Percentiles rank a stretch among this genome's conserved stretches.
Conservation (phyloP, 163 green algal genomes). For the Chlamydomonas reinhardtii region DNA sequence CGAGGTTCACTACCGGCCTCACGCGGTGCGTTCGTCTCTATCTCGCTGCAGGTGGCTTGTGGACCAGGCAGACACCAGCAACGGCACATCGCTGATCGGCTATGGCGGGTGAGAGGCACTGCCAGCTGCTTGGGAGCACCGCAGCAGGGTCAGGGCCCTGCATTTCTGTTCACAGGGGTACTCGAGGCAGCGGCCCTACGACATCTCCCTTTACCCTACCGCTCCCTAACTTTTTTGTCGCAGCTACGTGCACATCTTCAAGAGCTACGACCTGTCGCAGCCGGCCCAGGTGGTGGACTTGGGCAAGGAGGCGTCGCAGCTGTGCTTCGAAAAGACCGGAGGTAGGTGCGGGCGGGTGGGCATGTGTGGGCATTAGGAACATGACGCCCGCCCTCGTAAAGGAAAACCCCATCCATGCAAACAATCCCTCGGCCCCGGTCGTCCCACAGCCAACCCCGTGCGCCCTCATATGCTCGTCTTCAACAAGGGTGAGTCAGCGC, state of each 20-base stretch:
- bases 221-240: too few species aligned
- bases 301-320: neutral
- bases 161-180: neutral
- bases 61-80: slow-evolving; percentile 16
- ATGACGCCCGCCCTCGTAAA: neutral
- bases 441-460: neutral
- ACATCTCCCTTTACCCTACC: too few species aligned
- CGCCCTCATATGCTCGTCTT: slow-evolving; percentile 26
- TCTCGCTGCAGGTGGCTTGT: slow-evolving; percentile 6
- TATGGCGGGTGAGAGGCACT: slow-evolving; percentile 9
- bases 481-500: neutral
- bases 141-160: neutral
- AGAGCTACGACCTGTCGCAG: neutral
- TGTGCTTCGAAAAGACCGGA: neutral
- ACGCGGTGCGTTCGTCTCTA: too few species aligned
- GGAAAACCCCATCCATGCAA: neutral
- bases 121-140: too few species aligned
- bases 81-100: slow-evolving; percentile 1
- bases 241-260: slow-evolving; percentile 34
- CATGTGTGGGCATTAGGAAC: neutral
- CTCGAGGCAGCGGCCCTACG: neutral
- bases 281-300: neutral
- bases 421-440: neutral
- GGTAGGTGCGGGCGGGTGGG: neutral
- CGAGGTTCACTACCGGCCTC: too few species aligned